Percentiles rank a stretch among this genome's conserved stretches.
Conservation (phyloP, 169 alveolate genomes). For the Babesia ovata region DNA sequence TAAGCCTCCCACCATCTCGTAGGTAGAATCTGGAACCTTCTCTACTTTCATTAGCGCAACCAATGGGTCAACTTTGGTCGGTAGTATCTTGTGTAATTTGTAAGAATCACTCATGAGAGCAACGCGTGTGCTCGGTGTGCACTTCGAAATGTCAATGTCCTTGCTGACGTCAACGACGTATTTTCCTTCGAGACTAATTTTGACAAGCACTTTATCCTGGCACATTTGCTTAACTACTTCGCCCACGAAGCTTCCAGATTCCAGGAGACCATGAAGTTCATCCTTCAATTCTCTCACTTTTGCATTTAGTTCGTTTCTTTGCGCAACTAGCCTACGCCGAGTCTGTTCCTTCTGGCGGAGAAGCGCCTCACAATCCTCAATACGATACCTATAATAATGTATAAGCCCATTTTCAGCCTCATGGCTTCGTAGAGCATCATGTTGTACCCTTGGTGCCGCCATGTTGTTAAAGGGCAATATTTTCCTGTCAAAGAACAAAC, state of each 20-base stretch:
- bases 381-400: constrained; percentile 67
- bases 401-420: constrained; percentile 26
- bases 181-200: constrained; percentile 97
- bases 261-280: constrained; percentile 90
- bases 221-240: constrained; percentile 98
- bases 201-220: constrained; percentile 94
- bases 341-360: constrained; percentile 73
- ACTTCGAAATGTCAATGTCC: constrained; percentile 89
- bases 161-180: constrained; percentile 92
- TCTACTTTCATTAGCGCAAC: constrained; percentile 99
- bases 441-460: neutral
- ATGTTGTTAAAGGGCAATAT: neutral
- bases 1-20: constrained; percentile 99
- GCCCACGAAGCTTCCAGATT: constrained; percentile 97
- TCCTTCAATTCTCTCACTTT: constrained; percentile 94
- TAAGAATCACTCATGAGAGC: constrained; percentile 89
- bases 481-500: neutral
- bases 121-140: constrained; percentile 93
- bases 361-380: constrained; percentile 78
- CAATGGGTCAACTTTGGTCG: constrained; percentile 98
- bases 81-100: constrained; percentile 92
- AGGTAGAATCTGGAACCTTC: constrained; percentile 99
- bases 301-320: constrained; percentile 95
- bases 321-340: constrained; percentile 93
- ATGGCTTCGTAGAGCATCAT: neutral